These are phyloP conservation scores for Arthrobotrys iridis DNA, from an alignment of 2,329 filamentous ascomycete genomes.

Conservation along the genomic window DNA sequence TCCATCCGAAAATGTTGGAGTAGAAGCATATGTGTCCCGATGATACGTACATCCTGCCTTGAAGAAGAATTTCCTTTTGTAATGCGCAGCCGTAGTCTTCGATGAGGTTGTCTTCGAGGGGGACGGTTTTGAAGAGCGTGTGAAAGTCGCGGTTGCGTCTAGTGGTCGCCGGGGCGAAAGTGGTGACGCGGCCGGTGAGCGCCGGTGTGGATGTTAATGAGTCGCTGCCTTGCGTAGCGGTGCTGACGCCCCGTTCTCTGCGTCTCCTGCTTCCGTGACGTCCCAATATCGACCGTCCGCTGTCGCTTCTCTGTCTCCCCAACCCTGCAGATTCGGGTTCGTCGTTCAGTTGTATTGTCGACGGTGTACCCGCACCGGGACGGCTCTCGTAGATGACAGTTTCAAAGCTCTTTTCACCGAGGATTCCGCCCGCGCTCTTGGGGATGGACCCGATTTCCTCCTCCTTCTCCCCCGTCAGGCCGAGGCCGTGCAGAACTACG, in stretches of 20 bases:
- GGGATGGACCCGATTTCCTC: constrained; percentile 47
- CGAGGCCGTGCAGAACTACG: constrained; percentile 37
- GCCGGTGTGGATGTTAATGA: constrained; percentile 63
- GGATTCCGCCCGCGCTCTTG: constrained; percentile 36
- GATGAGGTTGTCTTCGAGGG: constrained; percentile 96
- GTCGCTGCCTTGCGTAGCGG: constrained; percentile 61
- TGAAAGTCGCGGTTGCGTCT: constrained; percentile 97
- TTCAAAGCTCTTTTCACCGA: constrained; percentile 46
- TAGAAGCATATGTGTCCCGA: constrained; percentile 98
- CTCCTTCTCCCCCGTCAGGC: constrained; percentile 44
- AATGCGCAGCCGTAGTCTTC: constrained; percentile 98
- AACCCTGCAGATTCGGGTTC: constrained; percentile 1
- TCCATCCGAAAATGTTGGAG: constrained; percentile 98
- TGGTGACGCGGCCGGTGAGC: constrained; percentile 60
- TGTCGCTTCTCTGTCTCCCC: constrained; percentile 40
- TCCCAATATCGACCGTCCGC: constrained; percentile 61
- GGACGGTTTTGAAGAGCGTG: constrained; percentile 90
- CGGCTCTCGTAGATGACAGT: constrained; percentile 36
- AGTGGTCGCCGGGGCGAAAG: constrained; percentile 94
- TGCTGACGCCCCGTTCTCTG: constrained; percentile 81
- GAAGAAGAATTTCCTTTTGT: constrained; percentile 92
- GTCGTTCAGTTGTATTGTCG: constrained; percentile 20
- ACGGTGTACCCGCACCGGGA: constrained; percentile 11
- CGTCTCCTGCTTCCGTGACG: constrained; percentile 72
- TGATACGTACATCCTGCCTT: constrained; percentile 92